Conservation (phyloP, 495 filamentous ascomycete genomes). For the Penicillium tannophilum region DNA sequence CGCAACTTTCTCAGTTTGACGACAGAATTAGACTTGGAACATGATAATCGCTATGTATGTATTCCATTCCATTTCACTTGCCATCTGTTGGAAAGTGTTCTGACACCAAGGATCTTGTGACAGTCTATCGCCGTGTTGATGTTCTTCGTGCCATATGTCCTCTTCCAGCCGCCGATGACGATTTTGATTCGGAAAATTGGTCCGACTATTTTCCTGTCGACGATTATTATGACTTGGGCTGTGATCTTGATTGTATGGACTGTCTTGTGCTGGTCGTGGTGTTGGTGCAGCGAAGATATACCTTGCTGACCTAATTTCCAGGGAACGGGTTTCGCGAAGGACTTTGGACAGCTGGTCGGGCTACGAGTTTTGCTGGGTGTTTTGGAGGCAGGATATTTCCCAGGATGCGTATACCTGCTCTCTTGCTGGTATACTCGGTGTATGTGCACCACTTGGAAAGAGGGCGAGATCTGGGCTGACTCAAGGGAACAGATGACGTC, state of each 20-base stretch:
- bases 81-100: not conserved
- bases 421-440: constrained; percentile 66
- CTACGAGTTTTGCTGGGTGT: constrained; percentile 61
- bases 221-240: constrained; percentile 57
- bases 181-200: constrained; percentile 62
- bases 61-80: not conserved
- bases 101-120: not conserved
- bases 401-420: constrained; percentile 62
- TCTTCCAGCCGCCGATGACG: constrained; percentile 64
- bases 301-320: constrained; percentile 4
- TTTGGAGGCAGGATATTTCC: constrained; percentile 67
- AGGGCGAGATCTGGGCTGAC: not conserved
- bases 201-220: constrained; percentile 55
- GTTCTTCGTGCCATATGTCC: constrained; percentile 65
- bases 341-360: constrained; percentile 52
- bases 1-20: constrained; percentile 42
- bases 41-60: constrained; percentile 19
- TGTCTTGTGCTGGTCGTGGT: not conserved
- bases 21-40: constrained; percentile 50
- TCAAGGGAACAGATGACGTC: constrained; percentile 50
- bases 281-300: not conserved
- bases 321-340: constrained; percentile 61
- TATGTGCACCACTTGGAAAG: constrained; percentile 17
- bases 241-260: constrained; percentile 41
- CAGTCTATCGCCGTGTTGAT: constrained; percentile 61